Percentiles rank a stretch among this genome's conserved stretches.
phyloP scores from a whole-genome alignment of 805 yeast genomes.

The Barnettozyma sucrosica region DNA sequence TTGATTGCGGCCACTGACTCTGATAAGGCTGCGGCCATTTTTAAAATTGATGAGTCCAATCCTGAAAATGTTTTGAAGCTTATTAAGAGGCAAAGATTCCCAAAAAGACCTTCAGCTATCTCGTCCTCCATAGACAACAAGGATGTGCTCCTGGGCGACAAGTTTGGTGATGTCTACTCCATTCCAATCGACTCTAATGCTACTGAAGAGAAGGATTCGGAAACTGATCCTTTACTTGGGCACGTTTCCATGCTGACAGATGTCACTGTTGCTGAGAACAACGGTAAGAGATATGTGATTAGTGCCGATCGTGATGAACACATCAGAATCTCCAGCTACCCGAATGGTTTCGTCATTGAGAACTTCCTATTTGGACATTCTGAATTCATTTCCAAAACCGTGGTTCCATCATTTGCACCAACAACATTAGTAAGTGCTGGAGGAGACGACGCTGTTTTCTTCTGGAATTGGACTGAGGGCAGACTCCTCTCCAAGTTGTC shows the following conservation, averaged over 20 bases:
- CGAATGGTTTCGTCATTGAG: slow-evolving; percentile 71
- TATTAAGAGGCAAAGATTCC: slow-evolving; percentile 67
- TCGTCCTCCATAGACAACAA: slow-evolving; percentile 57
- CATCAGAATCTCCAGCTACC: slow-evolving; percentile 75
- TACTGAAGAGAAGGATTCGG: slow-evolving; percentile 33
- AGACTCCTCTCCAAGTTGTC: slow-evolving; percentile 44
- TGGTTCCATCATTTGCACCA: slow-evolving; percentile 46
- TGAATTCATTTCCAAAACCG: slow-evolving; percentile 70
- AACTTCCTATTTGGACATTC: slow-evolving; percentile 83
- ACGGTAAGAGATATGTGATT: slow-evolving; percentile 48
- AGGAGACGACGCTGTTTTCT: slow-evolving; percentile 69
- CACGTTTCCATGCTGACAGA: slow-evolving; percentile 97
- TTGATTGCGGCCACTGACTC: slow-evolving; percentile 73
- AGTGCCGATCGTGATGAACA: slow-evolving; percentile 97
- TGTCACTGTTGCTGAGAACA: slow-evolving; percentile 40
- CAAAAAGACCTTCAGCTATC: slow-evolving; percentile 90
- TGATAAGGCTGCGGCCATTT: slow-evolving; percentile 72
- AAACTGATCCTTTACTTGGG: slow-evolving; percentile 72
- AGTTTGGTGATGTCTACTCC: slow-evolving; percentile 90
- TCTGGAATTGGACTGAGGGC: slow-evolving; percentile 72
- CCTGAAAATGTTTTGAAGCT: slow-evolving; percentile 38
- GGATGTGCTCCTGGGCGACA: slow-evolving; percentile 76
- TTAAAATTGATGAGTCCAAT: slow-evolving; percentile 31
- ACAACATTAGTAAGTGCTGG: slow-evolving; percentile 74
- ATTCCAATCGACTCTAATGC: slow-evolving; percentile 38